Conservation (phyloP, 441 rosid genomes). For the Raphanus hybrid region DNA sequence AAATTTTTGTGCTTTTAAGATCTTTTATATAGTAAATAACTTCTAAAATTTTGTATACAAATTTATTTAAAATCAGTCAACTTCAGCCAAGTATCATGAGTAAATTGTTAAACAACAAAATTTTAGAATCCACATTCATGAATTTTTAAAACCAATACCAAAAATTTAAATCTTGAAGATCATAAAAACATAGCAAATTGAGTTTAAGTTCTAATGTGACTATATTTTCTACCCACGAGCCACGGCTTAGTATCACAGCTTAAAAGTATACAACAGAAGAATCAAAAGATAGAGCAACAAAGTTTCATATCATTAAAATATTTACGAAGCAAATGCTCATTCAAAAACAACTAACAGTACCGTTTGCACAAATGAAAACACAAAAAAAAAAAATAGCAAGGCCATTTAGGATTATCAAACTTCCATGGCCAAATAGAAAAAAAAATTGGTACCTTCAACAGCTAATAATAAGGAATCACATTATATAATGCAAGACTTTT, state of each 20-base stretch:
- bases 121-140: not conserved
- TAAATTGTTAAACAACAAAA: not conserved
- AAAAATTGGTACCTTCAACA: not conserved
- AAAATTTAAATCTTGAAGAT: not conserved
- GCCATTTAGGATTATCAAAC: slow-evolving; percentile 26
- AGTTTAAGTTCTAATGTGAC: no score
- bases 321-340: slow-evolving; percentile 29
- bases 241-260: not conserved
- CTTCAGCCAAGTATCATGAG: not conserved
- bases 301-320: slow-evolving; percentile 8
- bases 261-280: not conserved
- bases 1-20: not conserved
- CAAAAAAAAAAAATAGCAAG: slow-evolving; percentile 2
- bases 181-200: not conserved
- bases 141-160: not conserved
- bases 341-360: not conserved
- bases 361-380: not conserved
- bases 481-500: not conserved
- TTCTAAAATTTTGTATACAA: not conserved
- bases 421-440: slow-evolving; percentile 36
- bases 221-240: not conserved
- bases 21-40: not conserved
- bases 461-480: slow-evolving; percentile 23
- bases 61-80: not conserved
- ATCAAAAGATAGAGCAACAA: slow-evolving; percentile 2